A percentile compares a stretch with the other conserved stretches of the same genome.
phyloP scores from a whole-genome alignment of 2,329 filamentous ascomycete genomes.

The Sporothrix phasma region DNA sequence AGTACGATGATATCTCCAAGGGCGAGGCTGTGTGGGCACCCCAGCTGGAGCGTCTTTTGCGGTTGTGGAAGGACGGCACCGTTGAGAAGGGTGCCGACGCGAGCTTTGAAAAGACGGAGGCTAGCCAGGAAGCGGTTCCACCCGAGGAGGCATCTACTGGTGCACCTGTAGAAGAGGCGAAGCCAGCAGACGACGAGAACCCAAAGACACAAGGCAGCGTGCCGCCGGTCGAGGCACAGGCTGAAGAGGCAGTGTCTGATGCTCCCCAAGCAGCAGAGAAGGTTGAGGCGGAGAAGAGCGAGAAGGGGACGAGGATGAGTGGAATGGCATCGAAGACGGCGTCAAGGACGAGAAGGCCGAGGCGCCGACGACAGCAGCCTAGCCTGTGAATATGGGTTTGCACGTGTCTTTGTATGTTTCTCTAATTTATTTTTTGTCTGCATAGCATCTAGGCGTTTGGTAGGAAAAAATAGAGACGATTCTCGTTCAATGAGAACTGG shows the following conservation, averaged over 20 bases:
- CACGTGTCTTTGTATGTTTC: not conserved
- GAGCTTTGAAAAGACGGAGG: not conserved
- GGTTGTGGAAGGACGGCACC: slow-evolving; percentile 21
- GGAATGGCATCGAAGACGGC: slow-evolving; percentile 1
- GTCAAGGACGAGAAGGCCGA: not conserved
- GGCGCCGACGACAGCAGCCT: not conserved
- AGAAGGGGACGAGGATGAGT: not conserved
- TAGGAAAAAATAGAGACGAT: not conserved
- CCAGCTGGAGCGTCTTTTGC: slow-evolving; percentile 51
- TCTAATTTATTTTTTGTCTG: not conserved
- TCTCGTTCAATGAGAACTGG: not conserved
- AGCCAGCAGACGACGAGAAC: not conserved
- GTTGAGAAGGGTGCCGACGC: slow-evolving; percentile 9
- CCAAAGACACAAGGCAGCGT: not conserved
- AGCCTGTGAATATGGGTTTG: not conserved
- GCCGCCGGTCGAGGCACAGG: not conserved
- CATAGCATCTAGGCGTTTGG: slow-evolving; percentile 7
- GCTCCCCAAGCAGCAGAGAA: not conserved
- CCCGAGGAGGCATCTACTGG: not conserved
- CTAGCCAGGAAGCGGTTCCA: not conserved
- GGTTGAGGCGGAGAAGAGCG: not conserved
- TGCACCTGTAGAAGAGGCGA: not conserved
- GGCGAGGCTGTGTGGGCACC: slow-evolving; percentile 78
- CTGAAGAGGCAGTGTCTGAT: not conserved
- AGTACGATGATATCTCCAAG: slow-evolving; percentile 64